Evolutionary conservation across 2,329 filamentous ascomycete genomes (phyloP).

Genomic region (Gnomoniopsis sp.): DNA sequence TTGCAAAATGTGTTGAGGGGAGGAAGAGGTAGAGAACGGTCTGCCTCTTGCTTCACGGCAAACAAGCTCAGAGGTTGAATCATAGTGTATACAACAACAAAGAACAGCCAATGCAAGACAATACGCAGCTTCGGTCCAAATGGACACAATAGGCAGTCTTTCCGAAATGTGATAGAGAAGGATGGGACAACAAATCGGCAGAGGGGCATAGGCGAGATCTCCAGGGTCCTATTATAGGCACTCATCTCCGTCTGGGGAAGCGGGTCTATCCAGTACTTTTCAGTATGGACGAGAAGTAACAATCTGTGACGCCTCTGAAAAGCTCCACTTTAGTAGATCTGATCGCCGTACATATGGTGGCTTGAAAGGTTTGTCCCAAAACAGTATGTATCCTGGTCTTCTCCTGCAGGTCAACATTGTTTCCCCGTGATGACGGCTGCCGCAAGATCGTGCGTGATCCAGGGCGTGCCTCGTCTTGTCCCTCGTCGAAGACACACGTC

Average conservation of each 20-base stretch:
- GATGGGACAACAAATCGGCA: constrained; percentile 1
- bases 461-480: neutral
- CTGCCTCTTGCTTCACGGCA: neutral
- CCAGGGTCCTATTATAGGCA: constrained; percentile 12
- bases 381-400: constrained; percentile 8
- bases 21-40: constrained; percentile 3
- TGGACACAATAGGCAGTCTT: constrained; percentile 1
- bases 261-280: neutral
- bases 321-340: constrained; percentile 1
- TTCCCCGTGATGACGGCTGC: neutral
- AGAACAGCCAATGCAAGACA: neutral
- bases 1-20: neutral
- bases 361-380: constrained; percentile 9
- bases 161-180: constrained; percentile 1
- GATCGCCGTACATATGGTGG: constrained; percentile 7
- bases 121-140: neutral
- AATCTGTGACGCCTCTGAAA: constrained; percentile 14
- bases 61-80: constrained; percentile 1
- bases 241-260: constrained; percentile 4
- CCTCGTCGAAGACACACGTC: neutral
- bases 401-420: neutral
- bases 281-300: constrained; percentile 6
- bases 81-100: neutral
- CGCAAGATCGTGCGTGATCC: neutral
- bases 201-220: constrained; percentile 9